These are phyloP conservation scores for Fusarium nanum DNA, from an alignment of 2,329 filamentous ascomycete genomes.

Conservation along the genomic window DNA sequence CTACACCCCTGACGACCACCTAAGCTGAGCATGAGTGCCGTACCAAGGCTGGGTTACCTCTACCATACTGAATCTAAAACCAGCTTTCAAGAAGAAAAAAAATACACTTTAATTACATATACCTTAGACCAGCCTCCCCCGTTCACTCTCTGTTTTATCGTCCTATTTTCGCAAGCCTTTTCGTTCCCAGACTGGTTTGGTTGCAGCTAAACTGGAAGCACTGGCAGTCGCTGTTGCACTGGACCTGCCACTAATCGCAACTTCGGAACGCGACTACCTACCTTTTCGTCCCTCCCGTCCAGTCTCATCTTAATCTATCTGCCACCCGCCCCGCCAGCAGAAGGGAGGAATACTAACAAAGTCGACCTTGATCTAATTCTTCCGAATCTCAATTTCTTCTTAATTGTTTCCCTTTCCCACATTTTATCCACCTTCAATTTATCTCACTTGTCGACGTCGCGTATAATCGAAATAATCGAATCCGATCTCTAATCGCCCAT, in stretches of 20 bases:
- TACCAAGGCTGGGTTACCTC: constrained; percentile 10
- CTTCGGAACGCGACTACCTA: constrained; percentile 28
- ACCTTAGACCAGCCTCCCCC: constrained; percentile 8
- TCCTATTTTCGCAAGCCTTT: constrained; percentile 16
- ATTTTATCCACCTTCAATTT: not conserved
- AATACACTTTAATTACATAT: constrained; percentile 37
- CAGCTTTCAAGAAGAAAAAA: constrained; percentile 22
- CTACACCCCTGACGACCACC: constrained; percentile 31
- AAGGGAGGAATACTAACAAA: constrained; percentile 4
- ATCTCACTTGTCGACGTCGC: not conserved
- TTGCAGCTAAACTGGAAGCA: not conserved
- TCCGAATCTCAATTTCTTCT: constrained; percentile 10
- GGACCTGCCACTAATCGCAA: not conserved
- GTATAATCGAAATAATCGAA: constrained; percentile 10
- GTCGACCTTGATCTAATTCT: constrained; percentile 4
- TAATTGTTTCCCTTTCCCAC: constrained; percentile 11
- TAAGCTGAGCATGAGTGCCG: constrained; percentile 21
- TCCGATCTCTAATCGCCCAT: constrained; percentile 3
- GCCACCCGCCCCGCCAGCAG: constrained; percentile 29
- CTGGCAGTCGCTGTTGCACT: not conserved
- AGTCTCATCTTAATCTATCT: constrained; percentile 40
- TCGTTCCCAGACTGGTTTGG: constrained; percentile 9
- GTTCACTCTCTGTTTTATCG: not conserved
- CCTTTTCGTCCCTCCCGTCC: not conserved
- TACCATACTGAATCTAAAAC: constrained; percentile 18